These are phyloP conservation scores for Zhuliangozyma parablackwelliae DNA, from an alignment of 1,139 yeast species.

Conservation along the genomic window DNA sequence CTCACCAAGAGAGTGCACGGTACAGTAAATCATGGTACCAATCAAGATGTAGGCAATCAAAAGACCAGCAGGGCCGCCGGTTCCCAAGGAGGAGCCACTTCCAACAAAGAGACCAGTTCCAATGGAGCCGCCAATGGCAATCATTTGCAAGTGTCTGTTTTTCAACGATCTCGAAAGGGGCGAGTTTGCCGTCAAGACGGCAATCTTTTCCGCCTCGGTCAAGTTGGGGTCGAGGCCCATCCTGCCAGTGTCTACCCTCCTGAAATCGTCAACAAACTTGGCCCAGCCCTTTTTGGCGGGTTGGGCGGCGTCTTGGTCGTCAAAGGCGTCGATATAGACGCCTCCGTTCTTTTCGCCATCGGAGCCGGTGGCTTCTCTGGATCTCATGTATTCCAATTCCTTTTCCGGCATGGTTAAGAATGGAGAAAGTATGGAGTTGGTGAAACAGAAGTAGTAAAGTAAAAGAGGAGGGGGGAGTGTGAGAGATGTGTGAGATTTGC, in stretches of 20 bases:
- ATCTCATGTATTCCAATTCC: slow-evolving; percentile 40
- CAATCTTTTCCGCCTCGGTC: slow-evolving; percentile 65
- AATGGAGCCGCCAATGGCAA: slow-evolving; percentile 84
- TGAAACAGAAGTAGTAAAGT: too few relatives aligned
- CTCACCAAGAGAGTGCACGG: slow-evolving; percentile 71
- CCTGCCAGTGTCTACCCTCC: slow-evolving; percentile 43
- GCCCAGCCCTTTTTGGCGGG: slow-evolving; percentile 34
- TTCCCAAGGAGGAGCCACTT: slow-evolving; percentile 48
- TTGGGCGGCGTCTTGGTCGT: slow-evolving; percentile 18
- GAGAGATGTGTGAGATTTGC: too few relatives aligned
- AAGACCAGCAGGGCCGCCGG: slow-evolving; percentile 77
- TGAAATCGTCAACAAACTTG: slow-evolving; percentile 52
- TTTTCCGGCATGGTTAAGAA: slow-evolving; percentile 33
- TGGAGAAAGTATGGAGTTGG: neutral
- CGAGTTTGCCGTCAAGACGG: slow-evolving; percentile 60
- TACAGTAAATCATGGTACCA: slow-evolving; percentile 51
- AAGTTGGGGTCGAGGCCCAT: slow-evolving; percentile 64
- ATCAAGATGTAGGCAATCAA: slow-evolving; percentile 55
- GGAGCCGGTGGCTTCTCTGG: slow-evolving; percentile 34
- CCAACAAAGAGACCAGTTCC: slow-evolving; percentile 80
- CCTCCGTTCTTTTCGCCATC: slow-evolving; percentile 38
- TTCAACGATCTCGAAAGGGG: slow-evolving; percentile 66
- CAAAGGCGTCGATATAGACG: slow-evolving; percentile 41
- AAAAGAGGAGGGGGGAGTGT: too few relatives aligned
- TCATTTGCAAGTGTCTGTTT: slow-evolving; percentile 69